Percentiles rank a stretch among this genome's conserved stretches.
phyloP scores from a whole-genome alignment of 352 stramenopile species.

The Phytopythium vexans region DNA sequence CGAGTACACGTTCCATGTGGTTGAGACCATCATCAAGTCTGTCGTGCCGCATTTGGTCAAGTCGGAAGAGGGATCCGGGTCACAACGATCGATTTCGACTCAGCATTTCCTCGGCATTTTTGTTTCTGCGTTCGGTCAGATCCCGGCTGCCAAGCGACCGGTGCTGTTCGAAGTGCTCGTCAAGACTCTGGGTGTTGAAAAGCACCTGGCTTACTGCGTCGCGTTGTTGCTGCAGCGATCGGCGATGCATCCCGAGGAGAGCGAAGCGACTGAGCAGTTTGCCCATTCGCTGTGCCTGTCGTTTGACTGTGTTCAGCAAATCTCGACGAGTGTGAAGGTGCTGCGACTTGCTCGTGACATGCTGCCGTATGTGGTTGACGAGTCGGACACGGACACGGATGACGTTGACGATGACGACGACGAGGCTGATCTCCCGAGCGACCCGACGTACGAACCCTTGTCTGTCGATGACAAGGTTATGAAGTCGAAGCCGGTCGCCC shows the following conservation, averaged over 20 bases:
- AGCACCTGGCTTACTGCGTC: slow-evolving; percentile 45
- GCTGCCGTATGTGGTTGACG: slow-evolving; percentile 58
- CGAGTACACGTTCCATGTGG: slow-evolving; percentile 85
- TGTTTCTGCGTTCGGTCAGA: slow-evolving; percentile 67
- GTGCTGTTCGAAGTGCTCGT: slow-evolving; percentile 70
- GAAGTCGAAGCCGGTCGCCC: slow-evolving; percentile 34
- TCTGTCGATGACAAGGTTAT: slow-evolving; percentile 30
- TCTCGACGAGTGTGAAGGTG: slow-evolving; percentile 54
- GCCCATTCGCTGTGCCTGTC: slow-evolving; percentile 59
- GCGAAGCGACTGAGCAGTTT: slow-evolving; percentile 61
- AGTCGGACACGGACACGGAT: slow-evolving; percentile 72
- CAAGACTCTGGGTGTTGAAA: slow-evolving; percentile 39
- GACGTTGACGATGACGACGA: slow-evolving; percentile 71
- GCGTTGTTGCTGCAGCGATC: slow-evolving; percentile 53
- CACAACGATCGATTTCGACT: slow-evolving; percentile 35
- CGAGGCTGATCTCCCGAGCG: slow-evolving; percentile 22
- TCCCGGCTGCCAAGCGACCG: slow-evolving; percentile 52
- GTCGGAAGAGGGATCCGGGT: slow-evolving; percentile 1
- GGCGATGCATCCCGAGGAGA: slow-evolving; percentile 16
- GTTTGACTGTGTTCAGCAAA: slow-evolving; percentile 56
- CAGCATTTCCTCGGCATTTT: slow-evolving; percentile 81
- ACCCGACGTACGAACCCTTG: slow-evolving; percentile 49
- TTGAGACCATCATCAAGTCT: slow-evolving; percentile 82
- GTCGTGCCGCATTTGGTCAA: slow-evolving; percentile 76
- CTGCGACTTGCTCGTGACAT: slow-evolving; percentile 63